Percentiles rank a stretch among this genome's conserved stretches.
Evolutionary conservation across 176 grass and related monocot genomes (phyloP).

Genomic region (Puya raimondii): DNA sequence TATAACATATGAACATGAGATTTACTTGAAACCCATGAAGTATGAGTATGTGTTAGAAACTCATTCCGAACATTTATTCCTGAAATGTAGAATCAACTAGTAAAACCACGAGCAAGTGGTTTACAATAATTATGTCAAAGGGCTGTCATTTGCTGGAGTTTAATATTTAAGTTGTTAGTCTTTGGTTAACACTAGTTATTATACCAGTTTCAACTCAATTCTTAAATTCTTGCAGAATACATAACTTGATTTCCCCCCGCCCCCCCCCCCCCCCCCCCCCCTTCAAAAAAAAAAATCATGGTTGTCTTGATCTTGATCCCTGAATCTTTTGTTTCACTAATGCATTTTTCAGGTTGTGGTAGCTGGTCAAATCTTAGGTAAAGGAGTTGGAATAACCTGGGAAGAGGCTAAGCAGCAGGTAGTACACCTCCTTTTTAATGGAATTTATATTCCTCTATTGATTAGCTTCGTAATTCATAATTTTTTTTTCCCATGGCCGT

Average conservation of each 20-base stretch:
- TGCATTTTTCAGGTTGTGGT: constrained; percentile 56
- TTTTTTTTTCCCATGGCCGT: background rate
- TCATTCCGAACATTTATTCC: no score
- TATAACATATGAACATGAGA: no score
- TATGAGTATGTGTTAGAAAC: no score
- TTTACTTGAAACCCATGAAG: no score
- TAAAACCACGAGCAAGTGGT: no score
- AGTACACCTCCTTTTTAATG: constrained; percentile 9
- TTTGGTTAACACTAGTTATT: no score
- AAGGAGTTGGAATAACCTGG: constrained; percentile 61
- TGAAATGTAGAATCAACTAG: no score
- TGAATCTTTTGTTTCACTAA: constrained; percentile 10
- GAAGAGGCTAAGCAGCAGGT: constrained; percentile 83
- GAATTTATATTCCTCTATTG: constrained; percentile 10
- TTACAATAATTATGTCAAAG: no score
- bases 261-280: background rate
- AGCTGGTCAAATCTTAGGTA: constrained; percentile 45
- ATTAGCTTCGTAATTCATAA: constrained; percentile 11
- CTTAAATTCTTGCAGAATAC: background rate
- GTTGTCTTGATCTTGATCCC: background rate
- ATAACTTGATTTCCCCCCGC: background rate
- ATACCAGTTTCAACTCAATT: no score
- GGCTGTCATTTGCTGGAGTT: no score
- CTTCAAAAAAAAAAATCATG: constrained; percentile 7
- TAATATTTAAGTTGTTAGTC: no score